phyloP scores from a whole-genome alignment of 75 land plant species.

The Isoetes taiwanensis region DNA sequence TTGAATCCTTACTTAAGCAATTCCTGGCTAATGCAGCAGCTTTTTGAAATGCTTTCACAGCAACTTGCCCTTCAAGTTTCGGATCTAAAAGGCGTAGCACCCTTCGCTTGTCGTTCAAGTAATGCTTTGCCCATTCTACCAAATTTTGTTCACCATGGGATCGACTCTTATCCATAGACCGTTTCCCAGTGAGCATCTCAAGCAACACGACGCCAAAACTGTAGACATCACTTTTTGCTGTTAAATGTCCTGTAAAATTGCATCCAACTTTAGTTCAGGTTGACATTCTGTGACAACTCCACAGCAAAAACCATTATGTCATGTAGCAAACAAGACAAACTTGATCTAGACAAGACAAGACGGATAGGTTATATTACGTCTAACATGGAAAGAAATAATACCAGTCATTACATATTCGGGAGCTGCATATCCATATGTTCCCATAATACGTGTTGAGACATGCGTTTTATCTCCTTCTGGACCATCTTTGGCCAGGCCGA shows the following conservation, averaged over 20 bases:
- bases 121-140: slow-evolving; percentile 4
- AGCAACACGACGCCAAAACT: slow-evolving; percentile 1
- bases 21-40: background rate
- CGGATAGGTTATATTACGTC: too few relatives aligned
- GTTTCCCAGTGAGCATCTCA: background rate
- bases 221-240: slow-evolving; percentile 2
- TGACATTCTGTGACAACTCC: too few relatives aligned
- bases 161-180: background rate
- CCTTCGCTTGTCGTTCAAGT: slow-evolving; percentile 2
- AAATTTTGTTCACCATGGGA: background rate
- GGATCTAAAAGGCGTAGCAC: background rate
- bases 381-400: too few relatives aligned
- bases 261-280: too few relatives aligned
- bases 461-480: too few relatives aligned
- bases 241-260: background rate
- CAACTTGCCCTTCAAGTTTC: background rate
- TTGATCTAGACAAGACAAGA: too few relatives aligned
- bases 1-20: background rate
- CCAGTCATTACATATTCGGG: too few relatives aligned
- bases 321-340: too few relatives aligned
- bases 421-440: too few relatives aligned
- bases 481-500: too few relatives aligned
- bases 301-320: too few relatives aligned
- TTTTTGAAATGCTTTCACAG: background rate
- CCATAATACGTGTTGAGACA: too few relatives aligned